Percentiles rank a stretch among this genome's conserved stretches.
These are phyloP conservation scores for Colletotrichum musae DNA, from an alignment of 2,329 filamentous ascomycete species.

Conservation along the genomic window DNA sequence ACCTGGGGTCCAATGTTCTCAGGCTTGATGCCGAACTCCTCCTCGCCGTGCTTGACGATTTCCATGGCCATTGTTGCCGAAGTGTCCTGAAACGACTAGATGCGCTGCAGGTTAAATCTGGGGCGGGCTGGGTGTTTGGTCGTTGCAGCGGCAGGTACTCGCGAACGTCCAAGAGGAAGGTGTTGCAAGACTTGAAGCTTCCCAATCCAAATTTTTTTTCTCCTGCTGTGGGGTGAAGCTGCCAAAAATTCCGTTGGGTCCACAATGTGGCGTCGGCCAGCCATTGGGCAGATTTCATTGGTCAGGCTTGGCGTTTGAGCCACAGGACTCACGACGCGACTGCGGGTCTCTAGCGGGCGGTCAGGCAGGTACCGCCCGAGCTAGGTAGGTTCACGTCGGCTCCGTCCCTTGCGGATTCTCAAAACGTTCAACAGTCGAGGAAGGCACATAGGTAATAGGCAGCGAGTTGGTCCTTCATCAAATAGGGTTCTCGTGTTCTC, in stretches of 20 bases:
- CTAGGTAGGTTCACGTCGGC: too few species aligned
- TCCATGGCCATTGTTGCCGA: conserved; percentile 62
- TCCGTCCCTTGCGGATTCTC: too few species aligned
- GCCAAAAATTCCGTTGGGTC: conserved; percentile 25
- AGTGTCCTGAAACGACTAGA: conserved; percentile 25
- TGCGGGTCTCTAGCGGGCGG: neutral
- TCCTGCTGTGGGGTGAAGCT: conserved; percentile 41
- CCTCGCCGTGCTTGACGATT: conserved; percentile 60
- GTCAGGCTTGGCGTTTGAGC: conserved; percentile 8
- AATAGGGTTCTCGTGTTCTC: too few species aligned
- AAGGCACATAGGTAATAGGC: too few species aligned
- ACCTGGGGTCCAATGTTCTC: conserved; percentile 83
- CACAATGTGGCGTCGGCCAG: conserved; percentile 30
- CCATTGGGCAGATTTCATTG: conserved; percentile 34
- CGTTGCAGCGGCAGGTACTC: conserved; percentile 37
- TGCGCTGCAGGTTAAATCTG: conserved; percentile 22
- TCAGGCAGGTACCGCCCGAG: too few species aligned
- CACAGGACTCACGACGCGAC: conserved; percentile 38
- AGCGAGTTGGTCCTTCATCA: too few species aligned
- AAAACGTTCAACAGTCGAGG: too few species aligned
- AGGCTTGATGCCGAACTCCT: conserved; percentile 93
- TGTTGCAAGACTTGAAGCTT: conserved; percentile 43
- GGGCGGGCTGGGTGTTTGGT: conserved; percentile 19
- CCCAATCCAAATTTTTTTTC: conserved; percentile 46
- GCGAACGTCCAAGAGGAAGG: conserved; percentile 38